A percentile compares a stretch with the other conserved stretches of the same genome.
Conservation (phyloP, 306 rosid species). For the Cyclanthera cordifolia region DNA sequence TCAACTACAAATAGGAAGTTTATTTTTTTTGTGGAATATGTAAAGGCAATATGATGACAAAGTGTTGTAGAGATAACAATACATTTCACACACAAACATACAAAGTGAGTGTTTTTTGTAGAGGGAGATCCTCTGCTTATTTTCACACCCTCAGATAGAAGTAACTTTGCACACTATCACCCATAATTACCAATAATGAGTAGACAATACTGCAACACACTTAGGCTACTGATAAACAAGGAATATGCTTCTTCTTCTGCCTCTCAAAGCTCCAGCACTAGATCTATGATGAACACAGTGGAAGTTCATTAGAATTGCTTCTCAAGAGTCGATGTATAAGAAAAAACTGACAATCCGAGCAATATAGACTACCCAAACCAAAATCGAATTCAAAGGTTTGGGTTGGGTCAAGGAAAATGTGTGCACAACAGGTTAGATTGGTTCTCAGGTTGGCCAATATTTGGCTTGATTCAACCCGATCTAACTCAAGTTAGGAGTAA, state of each 20-base stretch:
- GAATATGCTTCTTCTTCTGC: conserved; percentile 20
- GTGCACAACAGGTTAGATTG: too few relatives aligned
- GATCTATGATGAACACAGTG: conserved; percentile 37
- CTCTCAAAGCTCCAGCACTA: conserved; percentile 72
- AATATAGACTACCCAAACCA: too few relatives aligned
- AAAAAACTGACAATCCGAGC: too few relatives aligned
- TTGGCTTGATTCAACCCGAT: too few relatives aligned
- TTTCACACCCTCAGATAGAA: conserved; percentile 15
- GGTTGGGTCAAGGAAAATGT: not conserved
- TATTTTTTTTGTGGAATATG: not conserved
- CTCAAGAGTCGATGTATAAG: not conserved
- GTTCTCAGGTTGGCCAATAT: too few relatives aligned
- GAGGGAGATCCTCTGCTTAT: conserved; percentile 34
- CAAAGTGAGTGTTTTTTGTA: conserved; percentile 21
- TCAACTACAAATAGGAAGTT: not conserved
- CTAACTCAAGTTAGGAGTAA: too few relatives aligned
- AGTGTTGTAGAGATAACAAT: conserved; percentile 15
- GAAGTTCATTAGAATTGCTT: not conserved
- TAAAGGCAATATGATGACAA: conserved; percentile 5
- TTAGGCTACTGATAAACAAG: conserved; percentile 12
- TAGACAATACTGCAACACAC: conserved; percentile 10
- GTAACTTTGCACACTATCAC: conserved; percentile 16
- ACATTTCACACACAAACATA: conserved; percentile 18
- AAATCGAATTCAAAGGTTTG: too few relatives aligned
- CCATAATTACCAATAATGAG: conserved; percentile 20